These are phyloP conservation scores for Leishmania arabica DNA, from an alignment of 208 protist species.

Conservation along the genomic window DNA sequence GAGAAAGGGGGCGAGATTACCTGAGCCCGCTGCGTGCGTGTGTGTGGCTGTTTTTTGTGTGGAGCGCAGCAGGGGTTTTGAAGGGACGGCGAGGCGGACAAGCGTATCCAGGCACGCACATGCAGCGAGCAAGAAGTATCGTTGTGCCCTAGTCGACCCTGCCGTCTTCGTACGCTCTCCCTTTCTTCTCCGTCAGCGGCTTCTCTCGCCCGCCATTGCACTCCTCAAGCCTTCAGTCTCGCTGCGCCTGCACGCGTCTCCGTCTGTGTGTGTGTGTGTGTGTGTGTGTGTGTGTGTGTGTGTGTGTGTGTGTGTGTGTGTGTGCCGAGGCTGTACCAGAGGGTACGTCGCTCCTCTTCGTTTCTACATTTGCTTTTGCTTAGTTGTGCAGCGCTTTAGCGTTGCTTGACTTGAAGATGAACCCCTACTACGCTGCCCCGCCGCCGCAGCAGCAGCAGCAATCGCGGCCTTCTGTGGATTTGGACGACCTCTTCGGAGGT, in stretches of 20 bases:
- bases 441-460: conserved; percentile 7
- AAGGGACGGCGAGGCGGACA: not conserved
- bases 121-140: not conserved
- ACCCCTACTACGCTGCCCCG: conserved; percentile 25
- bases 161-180: not conserved
- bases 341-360: not conserved
- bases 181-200: conserved; percentile 1
- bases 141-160: not conserved
- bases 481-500: conserved; percentile 81
- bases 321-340: not conserved
- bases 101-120: not conserved
- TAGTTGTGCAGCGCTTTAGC: conserved; percentile 1
- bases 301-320: conserved; percentile 9
- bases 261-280: conserved; percentile 6
- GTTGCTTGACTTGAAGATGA: conserved; percentile 22
- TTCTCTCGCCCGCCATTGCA: not conserved
- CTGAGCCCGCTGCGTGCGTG: not conserved
- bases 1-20: not conserved
- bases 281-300: conserved; percentile 9
- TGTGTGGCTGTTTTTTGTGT: not conserved
- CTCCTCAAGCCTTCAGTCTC: not conserved
- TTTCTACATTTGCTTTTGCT: not conserved
- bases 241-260: conserved; percentile 37
- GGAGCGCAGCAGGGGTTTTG: not conserved
- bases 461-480: conserved; percentile 31